Evolutionary conservation across 805 yeast genomes (phyloP).

Genomic region (Scheffersomyces ergatensis): DNA sequence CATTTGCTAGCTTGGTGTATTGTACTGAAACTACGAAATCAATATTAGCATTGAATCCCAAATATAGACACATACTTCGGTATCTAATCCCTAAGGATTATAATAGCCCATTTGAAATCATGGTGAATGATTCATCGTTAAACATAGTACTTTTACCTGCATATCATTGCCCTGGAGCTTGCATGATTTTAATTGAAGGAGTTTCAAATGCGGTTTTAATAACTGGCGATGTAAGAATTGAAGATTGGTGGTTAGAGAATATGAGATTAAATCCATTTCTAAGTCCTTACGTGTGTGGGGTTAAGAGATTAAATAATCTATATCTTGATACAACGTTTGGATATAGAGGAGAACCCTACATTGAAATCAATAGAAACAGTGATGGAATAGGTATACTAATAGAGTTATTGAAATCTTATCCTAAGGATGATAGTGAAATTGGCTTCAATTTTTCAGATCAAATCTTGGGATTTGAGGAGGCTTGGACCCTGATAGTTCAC

Average conservation of each 20-base stretch:
- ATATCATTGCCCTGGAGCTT: conserved; percentile 61
- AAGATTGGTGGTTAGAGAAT: conserved; percentile 46
- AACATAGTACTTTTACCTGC: conserved; percentile 45
- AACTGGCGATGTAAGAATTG: conserved; percentile 62
- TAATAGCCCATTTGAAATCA: conserved; percentile 17
- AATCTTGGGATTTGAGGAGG: conserved; percentile 53
- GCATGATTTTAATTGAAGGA: conserved; percentile 48
- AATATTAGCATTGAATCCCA: conserved; percentile 17
- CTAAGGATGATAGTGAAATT: conserved; percentile 35
- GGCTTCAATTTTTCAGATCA: conserved; percentile 39
- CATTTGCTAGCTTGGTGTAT: conserved; percentile 41
- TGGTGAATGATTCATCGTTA: conserved; percentile 14
- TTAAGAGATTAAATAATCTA: conserved; percentile 37
- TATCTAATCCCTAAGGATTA: conserved; percentile 16
- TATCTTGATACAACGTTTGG: conserved; percentile 58
- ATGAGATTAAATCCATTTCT: conserved; percentile 34
- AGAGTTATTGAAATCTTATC: conserved; percentile 38
- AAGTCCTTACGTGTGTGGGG: conserved; percentile 37
- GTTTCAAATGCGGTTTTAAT: conserved; percentile 34
- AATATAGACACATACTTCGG: conserved; percentile 13
- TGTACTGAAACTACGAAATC: conserved; percentile 38
- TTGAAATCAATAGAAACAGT: conserved; percentile 40
- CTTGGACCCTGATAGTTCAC: conserved; percentile 38
- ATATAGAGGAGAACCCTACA: conserved; percentile 47
- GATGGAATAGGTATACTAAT: conserved; percentile 38